A percentile compares a stretch with the other conserved stretches of the same genome.
Evolutionary conservation across 208 protist genomes (phyloP).

Genomic region (Naegleria fowleri): DNA sequence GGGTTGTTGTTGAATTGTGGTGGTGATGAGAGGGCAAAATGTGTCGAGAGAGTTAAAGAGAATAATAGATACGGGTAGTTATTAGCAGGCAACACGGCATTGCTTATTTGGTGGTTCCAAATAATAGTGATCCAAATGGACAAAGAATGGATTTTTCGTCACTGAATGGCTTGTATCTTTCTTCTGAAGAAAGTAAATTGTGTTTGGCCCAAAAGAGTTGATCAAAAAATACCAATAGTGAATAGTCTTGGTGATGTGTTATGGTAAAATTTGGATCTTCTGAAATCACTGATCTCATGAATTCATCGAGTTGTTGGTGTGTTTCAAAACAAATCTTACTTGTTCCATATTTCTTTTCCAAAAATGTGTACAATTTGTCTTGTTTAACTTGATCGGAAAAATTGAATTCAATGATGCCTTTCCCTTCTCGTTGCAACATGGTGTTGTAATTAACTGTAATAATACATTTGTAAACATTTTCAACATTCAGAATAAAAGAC

Average conservation of each 20-base stretch:
- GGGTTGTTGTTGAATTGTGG: too few relatives aligned
- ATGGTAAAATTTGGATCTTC: constrained; percentile 14
- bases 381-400: not conserved
- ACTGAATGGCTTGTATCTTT: not conserved
- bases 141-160: not conserved
- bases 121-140: not conserved
- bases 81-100: too few relatives aligned
- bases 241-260: not conserved
- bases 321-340: not conserved
- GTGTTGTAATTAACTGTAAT: not conserved
- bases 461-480: not conserved
- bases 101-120: not conserved
- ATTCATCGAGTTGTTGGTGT: not conserved
- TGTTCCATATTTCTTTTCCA: not conserved
- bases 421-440: not conserved
- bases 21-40: too few relatives aligned
- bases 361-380: not conserved
- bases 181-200: not conserved
- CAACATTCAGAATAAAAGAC: not conserved
- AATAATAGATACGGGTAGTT: too few relatives aligned
- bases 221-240: not conserved
- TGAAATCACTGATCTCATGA: not conserved
- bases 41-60: too few relatives aligned
- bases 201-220: not conserved
- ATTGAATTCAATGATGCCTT: not conserved